Base-by-base conservation (phyloP, 1,284 basidiomycete species). In the Leccinum griseonigrum region DNA sequence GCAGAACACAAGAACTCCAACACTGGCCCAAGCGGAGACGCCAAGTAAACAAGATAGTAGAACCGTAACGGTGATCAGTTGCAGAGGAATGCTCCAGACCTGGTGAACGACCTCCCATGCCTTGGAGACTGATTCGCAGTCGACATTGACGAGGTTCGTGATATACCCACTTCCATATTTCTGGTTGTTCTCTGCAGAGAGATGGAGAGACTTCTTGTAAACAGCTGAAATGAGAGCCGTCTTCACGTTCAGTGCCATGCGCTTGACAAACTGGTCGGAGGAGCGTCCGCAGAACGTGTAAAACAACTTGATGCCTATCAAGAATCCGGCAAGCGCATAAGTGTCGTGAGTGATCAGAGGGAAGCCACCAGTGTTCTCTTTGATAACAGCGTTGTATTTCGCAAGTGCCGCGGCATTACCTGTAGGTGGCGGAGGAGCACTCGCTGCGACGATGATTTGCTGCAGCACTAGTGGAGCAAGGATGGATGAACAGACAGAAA, bases 61-160 rank as follows among this genome's bases (percentile, higher is more conserved):
- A 53, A 71, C 29, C 14, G 65, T 66, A 54, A 73, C 68, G 0
- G 54, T 26, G 11, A 63, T 61, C 54, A 72, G 52, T 54, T 72
- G 72, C 9, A 72, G 26, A 18, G 71, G 71, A 51, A 72, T 70
- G 26, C 69, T 69, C 71, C 71, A 72, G 34, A 62, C 50, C 48
- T 66, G 72, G 58, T 72, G 72, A 50, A 61, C 54, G n/a, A 70
- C 46, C 29, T 74, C 72, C 60, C 69, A 71, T 51, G 69, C 69
- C 48, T 70, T 72, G 36, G 71, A 71, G 29, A 71, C 61, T 10
- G 71, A 71, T 51, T 72, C 71, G 40, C 62, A 69, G 61, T 72
- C 71, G 46, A 74, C 71, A 36, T 72, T 72, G 40, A 74, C 64
- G 29, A 72, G 69, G 57, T 74, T 72, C 68, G 71, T 65, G 59